Conservation (phyloP, 2,329 filamentous ascomycete species). For the Cyphellophora europaea region DNA sequence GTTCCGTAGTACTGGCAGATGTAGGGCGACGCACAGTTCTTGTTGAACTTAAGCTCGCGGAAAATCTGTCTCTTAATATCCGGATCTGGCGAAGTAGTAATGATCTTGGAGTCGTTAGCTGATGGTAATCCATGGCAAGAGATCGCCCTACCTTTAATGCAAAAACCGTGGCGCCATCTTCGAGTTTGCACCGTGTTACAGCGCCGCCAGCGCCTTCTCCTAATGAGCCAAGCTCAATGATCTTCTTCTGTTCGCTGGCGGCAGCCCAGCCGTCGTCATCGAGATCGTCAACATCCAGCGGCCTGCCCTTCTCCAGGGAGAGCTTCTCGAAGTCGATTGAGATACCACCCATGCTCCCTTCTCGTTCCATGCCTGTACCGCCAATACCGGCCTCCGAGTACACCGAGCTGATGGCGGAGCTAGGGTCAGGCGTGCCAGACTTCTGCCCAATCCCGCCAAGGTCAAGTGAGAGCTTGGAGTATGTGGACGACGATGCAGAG, state of each 20-base stretch:
- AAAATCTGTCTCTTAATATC: slow-evolving; percentile 98
- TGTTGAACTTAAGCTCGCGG: slow-evolving; percentile 94
- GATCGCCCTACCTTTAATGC: slow-evolving; percentile 79
- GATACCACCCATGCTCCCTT: slow-evolving; percentile 68
- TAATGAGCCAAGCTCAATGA: slow-evolving; percentile 77
- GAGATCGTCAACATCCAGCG: slow-evolving; percentile 83
- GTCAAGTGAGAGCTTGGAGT: slow-evolving; percentile 73
- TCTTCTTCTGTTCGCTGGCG: slow-evolving; percentile 78
- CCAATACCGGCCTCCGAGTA: slow-evolving; percentile 74
- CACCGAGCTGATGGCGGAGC: slow-evolving; percentile 76
- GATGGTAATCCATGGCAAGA: too few species aligned
- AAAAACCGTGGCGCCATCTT: slow-evolving; percentile 88
- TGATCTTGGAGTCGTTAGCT: slow-evolving; percentile 54
- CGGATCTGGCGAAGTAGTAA: slow-evolving; percentile 94
- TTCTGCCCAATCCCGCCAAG: slow-evolving; percentile 57
- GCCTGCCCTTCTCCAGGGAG: slow-evolving; percentile 70
- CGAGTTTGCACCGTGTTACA: slow-evolving; percentile 82
- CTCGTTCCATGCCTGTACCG: slow-evolving; percentile 68
- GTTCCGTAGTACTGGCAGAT: slow-evolving; percentile 97
- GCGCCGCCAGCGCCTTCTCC: slow-evolving; percentile 94
- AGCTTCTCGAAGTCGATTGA: slow-evolving; percentile 71
- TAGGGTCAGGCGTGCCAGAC: slow-evolving; percentile 65
- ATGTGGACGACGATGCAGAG: slow-evolving; percentile 79
- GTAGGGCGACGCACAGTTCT: slow-evolving; percentile 88
- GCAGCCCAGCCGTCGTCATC: slow-evolving; percentile 94